Evolutionary conservation across 441 rosid species (phyloP), one percentile per base, ranked within the genome.

Genomic region (Populus trichocarpa): DNA sequence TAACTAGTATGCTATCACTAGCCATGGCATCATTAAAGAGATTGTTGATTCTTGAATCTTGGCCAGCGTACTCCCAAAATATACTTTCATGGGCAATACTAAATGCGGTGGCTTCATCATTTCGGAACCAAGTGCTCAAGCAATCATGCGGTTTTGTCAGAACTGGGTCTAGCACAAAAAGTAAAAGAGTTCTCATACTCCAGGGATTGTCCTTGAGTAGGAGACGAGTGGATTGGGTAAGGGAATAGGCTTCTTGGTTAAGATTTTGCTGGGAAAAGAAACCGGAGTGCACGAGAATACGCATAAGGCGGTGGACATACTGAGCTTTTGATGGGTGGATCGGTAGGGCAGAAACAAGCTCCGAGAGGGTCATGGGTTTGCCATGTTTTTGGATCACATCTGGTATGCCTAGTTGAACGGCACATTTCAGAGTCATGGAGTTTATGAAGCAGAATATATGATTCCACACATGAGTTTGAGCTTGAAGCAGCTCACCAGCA

Each of bases 41-140:
- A 12, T 11, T 20, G 11, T 77, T 74, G 23, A 77, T 13, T 63
- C 69, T 50, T 2, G 73, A 70, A 0, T 87, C 79, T 0, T 76
- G 32, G 2, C 42, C 30, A 2, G 70, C 16, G 5, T 42, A 42
- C 11, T 42, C 53, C 53, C 53, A 42, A 42, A 13, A 0, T 42
- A 5, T 42, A 3, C 3, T 42, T 12, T 42, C 53, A 42, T 42
- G 53, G 53, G 53, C 53, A 42, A 42, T 5, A 77, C 32, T 22
- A 42, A 78, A 87, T 28, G 82, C 76, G 0, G 77, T 61, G 2
- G 69, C 40, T 18, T 71, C 79, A 26, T 80, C 81, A 22, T 69
- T 69, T 57, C 26, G 42, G 40, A 83, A 74, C 89, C 88, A 83
- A n/a, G 59, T 16, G 59, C 85, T 75, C 71, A 87, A n/a, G 25